These are phyloP conservation scores for Roridomyces roridus DNA, from an alignment of 768 basidiomycete genomes.

Conservation along the genomic window DNA sequence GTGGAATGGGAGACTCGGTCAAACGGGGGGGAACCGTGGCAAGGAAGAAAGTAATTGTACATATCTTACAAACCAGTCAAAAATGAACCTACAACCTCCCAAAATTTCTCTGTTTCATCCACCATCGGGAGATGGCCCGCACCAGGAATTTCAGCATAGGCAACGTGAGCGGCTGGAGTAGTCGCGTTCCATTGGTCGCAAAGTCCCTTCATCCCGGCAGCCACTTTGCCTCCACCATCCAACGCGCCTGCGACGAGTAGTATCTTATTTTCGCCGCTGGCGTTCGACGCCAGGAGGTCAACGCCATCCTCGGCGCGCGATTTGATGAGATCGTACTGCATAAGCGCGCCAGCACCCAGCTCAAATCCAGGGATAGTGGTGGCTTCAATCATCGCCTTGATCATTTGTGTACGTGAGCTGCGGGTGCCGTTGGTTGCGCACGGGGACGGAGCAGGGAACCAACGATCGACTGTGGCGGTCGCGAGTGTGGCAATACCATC, in stretches of 20 bases:
- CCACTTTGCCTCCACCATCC: conserved; percentile 56
- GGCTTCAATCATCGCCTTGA: conserved; percentile 42
- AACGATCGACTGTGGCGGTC: conserved; percentile 48
- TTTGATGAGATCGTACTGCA: conserved; percentile 47
- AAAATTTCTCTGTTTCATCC: conserved; percentile 51
- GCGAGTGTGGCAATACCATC: conserved; percentile 51
- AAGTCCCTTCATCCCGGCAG: conserved; percentile 41
- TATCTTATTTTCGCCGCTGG: conserved; percentile 33
- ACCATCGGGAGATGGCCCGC: conserved; percentile 61
- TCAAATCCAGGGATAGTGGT: conserved; percentile 45
- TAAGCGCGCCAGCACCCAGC: conserved; percentile 54
- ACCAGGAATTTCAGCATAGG: conserved; percentile 40
- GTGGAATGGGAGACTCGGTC: conserved; percentile 58
- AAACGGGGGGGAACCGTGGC: conserved; percentile 57
- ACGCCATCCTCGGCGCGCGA: conserved; percentile 23
- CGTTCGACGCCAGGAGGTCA: conserved; percentile 33
- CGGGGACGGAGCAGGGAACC: conserved; percentile 52
- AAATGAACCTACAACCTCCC: conserved; percentile 39
- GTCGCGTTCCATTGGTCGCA: conserved; percentile 38
- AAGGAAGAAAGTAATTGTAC: conserved; percentile 37
- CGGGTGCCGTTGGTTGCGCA: conserved; percentile 27
- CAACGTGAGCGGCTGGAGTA: conserved; percentile 28
- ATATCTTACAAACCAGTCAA: too few species aligned
- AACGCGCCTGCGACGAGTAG: conserved; percentile 54
- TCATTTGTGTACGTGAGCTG: conserved; percentile 31